Evolutionary conservation across 768 basidiomycete genomes (phyloP), one percentile per base, ranked within the genome.

Genomic region (Russula virescens): DNA sequence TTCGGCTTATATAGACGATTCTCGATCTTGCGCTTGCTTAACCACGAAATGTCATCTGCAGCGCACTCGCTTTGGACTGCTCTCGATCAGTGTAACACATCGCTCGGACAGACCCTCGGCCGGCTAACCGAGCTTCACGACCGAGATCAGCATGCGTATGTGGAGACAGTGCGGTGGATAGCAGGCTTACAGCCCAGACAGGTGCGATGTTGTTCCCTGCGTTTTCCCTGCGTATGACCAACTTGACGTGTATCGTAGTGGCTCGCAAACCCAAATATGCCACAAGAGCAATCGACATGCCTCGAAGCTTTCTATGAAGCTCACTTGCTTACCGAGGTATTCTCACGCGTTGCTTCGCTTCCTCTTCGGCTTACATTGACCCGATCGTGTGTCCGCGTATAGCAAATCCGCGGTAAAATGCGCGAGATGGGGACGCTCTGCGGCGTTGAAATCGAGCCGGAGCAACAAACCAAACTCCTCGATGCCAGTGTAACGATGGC

Each of bases 371-470:
- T 18, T 9, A 21, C n/a, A 55, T 25, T 46, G 25, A 50, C 11
- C 38, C 11, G n/a, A 54, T 55, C 0, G 45, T 53, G 10, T 61
- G 51, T 18, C 3, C n/a, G 9, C 23, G 62, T 45, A n/a, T 42
- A 95, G 92, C 79, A 76, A 52, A 90, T 94, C 48, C 89, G 96
- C 21, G 73, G 70, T 19, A 80, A 84, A 58, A 95, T 98, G 89
- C 85, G 86, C 61, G 75, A 81, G 62, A 95, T 98, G 93, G 93
- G 96, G 25, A 74, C 75, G 8, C 74, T 79, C 3, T 83, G 89
- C 0, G 83, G 77, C 19, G 94, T 95, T 6, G 88, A 91, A 19
- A 95, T 99, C 63, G 97, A 99, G 73, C 97, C 97, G 1, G 73
- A 79, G 4, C 85, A 89, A 71, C 97, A 99, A 73, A 95, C 93